Conservation (phyloP, 495 filamentous ascomycete species). For the Xylaria intraflava region DNA sequence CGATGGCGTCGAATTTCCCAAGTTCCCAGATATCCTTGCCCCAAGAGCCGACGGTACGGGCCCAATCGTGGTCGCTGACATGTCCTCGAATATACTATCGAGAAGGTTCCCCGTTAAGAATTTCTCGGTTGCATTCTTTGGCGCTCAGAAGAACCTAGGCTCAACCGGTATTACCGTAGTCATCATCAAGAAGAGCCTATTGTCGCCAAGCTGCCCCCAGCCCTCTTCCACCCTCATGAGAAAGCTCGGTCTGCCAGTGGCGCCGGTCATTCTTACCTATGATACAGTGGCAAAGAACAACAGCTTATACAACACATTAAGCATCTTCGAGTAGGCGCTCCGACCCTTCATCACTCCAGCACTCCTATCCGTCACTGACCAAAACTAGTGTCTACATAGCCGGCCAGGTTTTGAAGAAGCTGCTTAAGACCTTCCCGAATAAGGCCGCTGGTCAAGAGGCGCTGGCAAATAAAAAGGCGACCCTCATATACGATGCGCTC, state of each 20-base stretch:
- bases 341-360: background rate
- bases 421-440: conserved; percentile 46
- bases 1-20: conserved; percentile 43
- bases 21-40: conserved; percentile 38
- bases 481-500: conserved; percentile 59
- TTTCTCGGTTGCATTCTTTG: conserved; percentile 61
- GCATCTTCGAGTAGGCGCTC: conserved; percentile 59
- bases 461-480: conserved; percentile 56
- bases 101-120: conserved; percentile 49
- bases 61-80: conserved; percentile 61
- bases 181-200: conserved; percentile 62
- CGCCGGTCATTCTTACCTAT: conserved; percentile 63
- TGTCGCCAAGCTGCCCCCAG: conserved; percentile 50
- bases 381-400: conserved; percentile 60
- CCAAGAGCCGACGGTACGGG: conserved; percentile 15
- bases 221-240: conserved; percentile 52
- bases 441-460: conserved; percentile 58
- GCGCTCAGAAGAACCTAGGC: conserved; percentile 76
- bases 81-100: conserved; percentile 62
- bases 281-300: conserved; percentile 64
- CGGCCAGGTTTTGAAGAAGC: conserved; percentile 58
- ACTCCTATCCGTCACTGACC: conserved; percentile 4
- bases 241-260: conserved; percentile 57
- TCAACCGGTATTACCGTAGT: conserved; percentile 73
- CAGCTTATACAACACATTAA: conserved; percentile 77